Percentiles rank a stretch among this genome's conserved stretches.
phyloP scores from a whole-genome alignment of 1,284 basidiomycete species.

The Trametes sp. region DNA sequence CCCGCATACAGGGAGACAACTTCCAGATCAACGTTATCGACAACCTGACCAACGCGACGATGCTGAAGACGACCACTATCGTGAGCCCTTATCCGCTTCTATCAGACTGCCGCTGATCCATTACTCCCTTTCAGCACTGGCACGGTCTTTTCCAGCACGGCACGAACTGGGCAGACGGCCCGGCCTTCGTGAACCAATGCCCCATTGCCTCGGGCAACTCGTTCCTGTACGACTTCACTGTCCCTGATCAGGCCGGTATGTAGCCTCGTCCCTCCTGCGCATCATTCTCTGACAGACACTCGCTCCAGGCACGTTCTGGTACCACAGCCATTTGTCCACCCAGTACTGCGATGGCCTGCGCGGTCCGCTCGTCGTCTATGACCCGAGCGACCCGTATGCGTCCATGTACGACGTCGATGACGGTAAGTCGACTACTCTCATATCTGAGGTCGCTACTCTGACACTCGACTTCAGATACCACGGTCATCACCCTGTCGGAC shows the following conservation, averaged over 20 bases:
- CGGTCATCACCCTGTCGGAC: conserved; percentile 37
- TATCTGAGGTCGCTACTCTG: neutral
- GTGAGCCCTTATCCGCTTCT: conserved; percentile 31
- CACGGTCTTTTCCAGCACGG: conserved; percentile 45
- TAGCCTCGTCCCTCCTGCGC: neutral
- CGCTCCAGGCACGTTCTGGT: conserved; percentile 32
- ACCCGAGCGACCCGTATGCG: conserved; percentile 48
- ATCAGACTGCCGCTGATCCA: neutral
- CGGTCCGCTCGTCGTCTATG: conserved; percentile 50
- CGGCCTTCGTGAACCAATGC: conserved; percentile 55
- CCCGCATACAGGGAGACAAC: conserved; percentile 32
- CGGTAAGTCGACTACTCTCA: conserved; percentile 31
- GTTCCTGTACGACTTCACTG: conserved; percentile 52
- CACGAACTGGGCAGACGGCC: conserved; percentile 46
- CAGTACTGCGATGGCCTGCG: conserved; percentile 46
- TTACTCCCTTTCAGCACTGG: conserved; percentile 45
- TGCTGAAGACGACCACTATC: conserved; percentile 47
- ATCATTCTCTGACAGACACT: neutral
- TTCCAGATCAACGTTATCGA: conserved; percentile 47
- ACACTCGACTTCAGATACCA: conserved; percentile 22
- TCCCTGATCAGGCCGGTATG: conserved; percentile 43
- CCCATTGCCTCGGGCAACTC: conserved; percentile 54
- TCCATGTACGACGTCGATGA: conserved; percentile 52
- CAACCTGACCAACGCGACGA: conserved; percentile 42
- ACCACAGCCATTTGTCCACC: conserved; percentile 38